Evolutionary conservation across 164 flowering plant genomes (phyloP).

Genomic region (Euptelea pleiosperma): DNA sequence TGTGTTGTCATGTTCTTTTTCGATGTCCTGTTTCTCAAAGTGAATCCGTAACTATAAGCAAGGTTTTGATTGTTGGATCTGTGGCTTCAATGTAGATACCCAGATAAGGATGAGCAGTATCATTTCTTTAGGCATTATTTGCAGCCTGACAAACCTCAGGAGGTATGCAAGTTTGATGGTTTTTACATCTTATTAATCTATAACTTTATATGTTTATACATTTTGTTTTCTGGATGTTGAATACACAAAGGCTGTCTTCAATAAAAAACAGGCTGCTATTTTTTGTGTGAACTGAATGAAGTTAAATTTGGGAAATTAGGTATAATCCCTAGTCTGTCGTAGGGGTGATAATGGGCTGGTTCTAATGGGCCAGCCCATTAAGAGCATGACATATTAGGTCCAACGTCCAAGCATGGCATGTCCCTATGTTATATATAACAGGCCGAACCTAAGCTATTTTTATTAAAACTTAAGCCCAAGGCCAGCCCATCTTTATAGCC

Average conservation of each 20-base stretch:
- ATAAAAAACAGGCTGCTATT: background rate
- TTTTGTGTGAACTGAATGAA: constrained; percentile 6
- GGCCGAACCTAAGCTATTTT: too few relatives aligned
- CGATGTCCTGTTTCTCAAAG: constrained; percentile 5
- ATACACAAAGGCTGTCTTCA: background rate
- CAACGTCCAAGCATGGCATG: too few relatives aligned
- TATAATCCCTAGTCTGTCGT: too few relatives aligned
- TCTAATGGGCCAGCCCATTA: too few relatives aligned
- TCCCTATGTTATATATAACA: too few relatives aligned
- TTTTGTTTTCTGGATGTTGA: background rate
- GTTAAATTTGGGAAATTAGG: too few relatives aligned
- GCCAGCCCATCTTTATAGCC: too few relatives aligned
- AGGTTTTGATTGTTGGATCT: background rate
- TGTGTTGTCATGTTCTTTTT: constrained; percentile 24
- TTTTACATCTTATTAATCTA: too few relatives aligned
- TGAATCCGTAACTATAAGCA: background rate
- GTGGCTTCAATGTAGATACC: constrained; percentile 54
- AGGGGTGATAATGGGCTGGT: too few relatives aligned
- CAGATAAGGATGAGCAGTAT: constrained; percentile 75
- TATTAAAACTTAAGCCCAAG: too few relatives aligned
- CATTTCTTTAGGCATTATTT: constrained; percentile 92
- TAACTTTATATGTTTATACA: too few relatives aligned
- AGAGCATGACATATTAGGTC: too few relatives aligned
- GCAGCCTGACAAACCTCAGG: constrained; percentile 57
- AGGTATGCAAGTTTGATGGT: constrained; percentile 42